Evolutionary conservation across 2,329 filamentous ascomycete genomes (phyloP), one percentile per base, ranked within the genome.

Genomic region (Calonectria naviculata): DNA sequence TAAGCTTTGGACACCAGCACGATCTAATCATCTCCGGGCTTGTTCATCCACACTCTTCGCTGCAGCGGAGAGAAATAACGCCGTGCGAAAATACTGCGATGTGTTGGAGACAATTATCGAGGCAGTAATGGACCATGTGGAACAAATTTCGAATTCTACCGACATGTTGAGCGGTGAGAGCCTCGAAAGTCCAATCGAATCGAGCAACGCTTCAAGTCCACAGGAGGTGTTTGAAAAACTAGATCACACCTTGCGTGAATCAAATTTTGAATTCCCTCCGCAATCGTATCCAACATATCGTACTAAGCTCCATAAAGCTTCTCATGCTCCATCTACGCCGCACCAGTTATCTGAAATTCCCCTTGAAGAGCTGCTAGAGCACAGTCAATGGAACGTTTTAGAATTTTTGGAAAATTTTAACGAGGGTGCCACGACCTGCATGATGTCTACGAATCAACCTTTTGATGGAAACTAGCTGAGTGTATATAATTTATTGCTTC

Each of bases 21-120:
- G 47, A 46, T 47, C 67, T 3, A 69, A 69, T 38, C 60, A 65
- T 21, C 38, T 69, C 9, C 67, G 67, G 12, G 67, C 60, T 24
- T 69, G 67, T n/a, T 69, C 58, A 1, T 69, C 67, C 3, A 44
- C 67, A 1, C 28, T 69, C 1, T 69, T 56, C 21, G 67, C 60
- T 13, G 67, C 67, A 41, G 67, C 67, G 10, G 67, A 69, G 42
- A 47, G 67, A 24, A 69, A 69, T 28, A 56, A 29, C 12, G 36
- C 49, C 5, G 38, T 69, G 15, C 34, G 67, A 21, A 69, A 69
- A 24, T 69, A 69, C 19, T 69, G 60, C 15, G 67, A 69, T 36
- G 49, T 49, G 6, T n/a, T 69, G 36, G 67, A 69, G 4, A 65
- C 67, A 17, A 69, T 69, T 10, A 69, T 69, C 15, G 67, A 69